Conservation (phyloP, 192 early-diverging fungal genomes). For the Rhizoclosmatium globosum region DNA sequence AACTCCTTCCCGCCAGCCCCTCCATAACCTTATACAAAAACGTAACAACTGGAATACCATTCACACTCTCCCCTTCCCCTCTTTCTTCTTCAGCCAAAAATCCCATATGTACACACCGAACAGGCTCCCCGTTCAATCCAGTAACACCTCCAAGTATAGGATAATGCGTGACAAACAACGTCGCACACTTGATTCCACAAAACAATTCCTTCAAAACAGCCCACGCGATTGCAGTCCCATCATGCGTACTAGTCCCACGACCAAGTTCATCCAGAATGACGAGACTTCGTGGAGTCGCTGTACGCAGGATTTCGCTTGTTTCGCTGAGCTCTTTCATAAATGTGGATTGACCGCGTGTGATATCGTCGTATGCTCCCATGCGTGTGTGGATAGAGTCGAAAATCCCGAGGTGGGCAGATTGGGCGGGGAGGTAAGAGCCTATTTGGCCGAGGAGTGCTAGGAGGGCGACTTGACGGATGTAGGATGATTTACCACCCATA, state of each 20-base stretch:
- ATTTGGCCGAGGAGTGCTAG: conserved; percentile 72
- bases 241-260: conserved; percentile 78
- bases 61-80: not conserved
- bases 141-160: conserved; percentile 44
- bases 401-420: conserved; percentile 68
- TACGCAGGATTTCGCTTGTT: conserved; percentile 47
- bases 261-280: conserved; percentile 86
- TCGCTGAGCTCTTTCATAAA: conserved; percentile 71
- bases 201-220: conserved; percentile 69
- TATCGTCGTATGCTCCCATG: conserved; percentile 73
- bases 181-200: conserved; percentile 53
- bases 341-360: conserved; percentile 71
- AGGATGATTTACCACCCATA: conserved; percentile 75
- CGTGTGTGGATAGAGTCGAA: conserved; percentile 76
- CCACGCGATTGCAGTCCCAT: conserved; percentile 80
- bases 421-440: conserved; percentile 76
- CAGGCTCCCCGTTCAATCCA: conserved; percentile 10
- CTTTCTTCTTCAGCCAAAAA: conserved; percentile 37
- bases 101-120: conserved; percentile 51
- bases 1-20: conserved; percentile 71
- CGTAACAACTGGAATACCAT: conserved; percentile 10
- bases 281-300: conserved; percentile 54
- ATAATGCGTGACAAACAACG: conserved; percentile 85
- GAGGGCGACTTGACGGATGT: conserved; percentile 52
- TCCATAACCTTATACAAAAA: conserved; percentile 75